Base-by-base conservation (phyloP, 2,329 filamentous ascomycete genomes). In the Clarireedia paspali region DNA sequence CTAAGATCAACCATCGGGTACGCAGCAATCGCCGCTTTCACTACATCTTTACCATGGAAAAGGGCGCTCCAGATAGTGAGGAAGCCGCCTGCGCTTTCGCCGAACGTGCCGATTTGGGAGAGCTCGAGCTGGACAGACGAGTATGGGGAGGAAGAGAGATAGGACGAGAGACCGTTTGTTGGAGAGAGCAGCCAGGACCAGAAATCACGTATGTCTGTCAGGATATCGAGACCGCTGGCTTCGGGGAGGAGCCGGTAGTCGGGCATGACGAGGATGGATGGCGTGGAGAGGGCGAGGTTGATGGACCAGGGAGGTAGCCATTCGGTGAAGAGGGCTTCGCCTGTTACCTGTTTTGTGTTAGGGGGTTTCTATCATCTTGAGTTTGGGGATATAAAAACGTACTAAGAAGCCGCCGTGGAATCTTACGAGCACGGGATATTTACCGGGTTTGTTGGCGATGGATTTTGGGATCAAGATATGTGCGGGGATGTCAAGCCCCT, bases 191-290 rank as follows among this genome's bases (percentile, higher is more conserved):
- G 2, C 77, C 77, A 81, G 4, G 56, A 57, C 75, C 75, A 80
- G 61, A 78, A 75, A 57, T 76, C 73, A 9, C 65, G 53, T 0
- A 80, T 56, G 60, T 81, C 77, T 4, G 70, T 61, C 24, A 77
- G 67, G 55, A 79, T 75, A 15, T 79, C 73, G 3, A 66, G 50
- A 36, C 74, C 74, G 20, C 56, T 74, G 49, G 73, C 67, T 57
- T 79, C 76, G 23, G 77, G 77, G n/a, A 77, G 56, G 3, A 80
- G 72, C 9, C 77, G 75, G 66, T 81, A 77, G 64, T 77, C 75
- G 0, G 77, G 73, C 2, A 71, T 67, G 6, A 80, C 62, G 27
- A 75, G 65, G 24, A 80, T 71, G 17, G 77, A 74, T 6, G 12
- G 17, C 14, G 20, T 51, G 1, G 20, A 6, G 10, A 30, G 10